phyloP scores from a whole-genome alignment of 2,329 filamentous ascomycete species.

The Botrytis cinerea region DNA sequence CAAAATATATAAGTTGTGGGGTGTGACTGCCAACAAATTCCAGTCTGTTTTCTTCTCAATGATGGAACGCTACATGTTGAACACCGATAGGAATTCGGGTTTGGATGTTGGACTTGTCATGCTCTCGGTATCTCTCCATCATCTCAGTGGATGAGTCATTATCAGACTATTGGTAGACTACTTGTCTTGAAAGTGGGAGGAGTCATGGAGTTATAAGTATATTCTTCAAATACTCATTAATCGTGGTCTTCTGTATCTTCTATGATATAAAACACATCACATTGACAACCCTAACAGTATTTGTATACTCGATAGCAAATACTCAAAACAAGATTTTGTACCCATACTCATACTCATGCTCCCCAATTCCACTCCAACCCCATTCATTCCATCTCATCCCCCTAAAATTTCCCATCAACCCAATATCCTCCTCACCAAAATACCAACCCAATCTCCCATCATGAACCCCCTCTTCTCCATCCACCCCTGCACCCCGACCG shows the following conservation, averaged over 20 bases:
- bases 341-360: not conserved
- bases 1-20: not conserved
- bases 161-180: not conserved
- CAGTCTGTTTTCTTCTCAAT: not conserved
- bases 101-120: not conserved
- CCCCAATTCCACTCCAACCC: no score
- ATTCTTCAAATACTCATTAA: not conserved
- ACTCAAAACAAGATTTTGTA: not conserved
- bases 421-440: not conserved
- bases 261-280: not conserved
- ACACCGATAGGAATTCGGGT: not conserved
- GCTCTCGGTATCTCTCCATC: not conserved
- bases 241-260: not conserved
- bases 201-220: constrained; percentile 2
- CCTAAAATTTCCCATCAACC: not conserved
- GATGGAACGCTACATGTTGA: not conserved
- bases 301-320: not conserved
- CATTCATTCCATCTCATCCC: not conserved
- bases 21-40: not conserved
- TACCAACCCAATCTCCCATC: not conserved
- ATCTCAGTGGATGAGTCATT: not conserved
- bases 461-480: constrained; percentile 27
- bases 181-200: not conserved
- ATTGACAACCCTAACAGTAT: not conserved
- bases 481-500: constrained; percentile 34